phyloP scores from a whole-genome alignment of 352 stramenopile genomes.

The Pythium brassicae region DNA sequence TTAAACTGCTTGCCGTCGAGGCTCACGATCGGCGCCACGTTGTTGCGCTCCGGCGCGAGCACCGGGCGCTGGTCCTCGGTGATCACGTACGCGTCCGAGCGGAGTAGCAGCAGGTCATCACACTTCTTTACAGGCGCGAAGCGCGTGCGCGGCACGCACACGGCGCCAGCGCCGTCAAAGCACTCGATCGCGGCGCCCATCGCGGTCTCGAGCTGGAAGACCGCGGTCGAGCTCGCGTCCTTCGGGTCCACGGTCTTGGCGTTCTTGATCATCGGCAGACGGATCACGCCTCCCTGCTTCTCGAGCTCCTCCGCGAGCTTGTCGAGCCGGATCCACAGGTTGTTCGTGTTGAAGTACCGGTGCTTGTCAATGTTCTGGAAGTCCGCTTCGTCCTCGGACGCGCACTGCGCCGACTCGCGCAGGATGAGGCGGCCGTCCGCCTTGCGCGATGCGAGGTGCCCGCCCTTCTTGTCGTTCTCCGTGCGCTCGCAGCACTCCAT shows the following conservation, averaged over 20 bases:
- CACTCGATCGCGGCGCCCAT: slow-evolving; percentile 88
- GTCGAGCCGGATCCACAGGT: slow-evolving; percentile 86
- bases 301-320: slow-evolving; percentile 79
- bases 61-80: slow-evolving; percentile 94
- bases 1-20: slow-evolving; percentile 99
- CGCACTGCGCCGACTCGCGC: slow-evolving; percentile 89
- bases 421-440: slow-evolving; percentile 94
- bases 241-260: slow-evolving; percentile 86
- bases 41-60: slow-evolving; percentile 93
- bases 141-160: slow-evolving; percentile 85
- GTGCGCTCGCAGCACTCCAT: slow-evolving; percentile 98
- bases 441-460: slow-evolving; percentile 91
- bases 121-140: slow-evolving; percentile 90
- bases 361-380: slow-evolving; percentile 89
- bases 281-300: slow-evolving; percentile 78
- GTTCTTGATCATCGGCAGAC: slow-evolving; percentile 87
- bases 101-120: slow-evolving; percentile 88
- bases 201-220: slow-evolving; percentile 86
- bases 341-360: slow-evolving; percentile 90
- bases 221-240: slow-evolving; percentile 73
- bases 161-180: slow-evolving; percentile 81
- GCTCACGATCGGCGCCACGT: slow-evolving; percentile 92
- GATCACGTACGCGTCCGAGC: slow-evolving; percentile 97
- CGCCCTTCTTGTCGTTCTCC: slow-evolving; percentile 99
- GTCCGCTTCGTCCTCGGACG: slow-evolving; percentile 69